Base-by-base conservation (phyloP, 257 asterid species). In the Solanum bukasovii region DNA sequence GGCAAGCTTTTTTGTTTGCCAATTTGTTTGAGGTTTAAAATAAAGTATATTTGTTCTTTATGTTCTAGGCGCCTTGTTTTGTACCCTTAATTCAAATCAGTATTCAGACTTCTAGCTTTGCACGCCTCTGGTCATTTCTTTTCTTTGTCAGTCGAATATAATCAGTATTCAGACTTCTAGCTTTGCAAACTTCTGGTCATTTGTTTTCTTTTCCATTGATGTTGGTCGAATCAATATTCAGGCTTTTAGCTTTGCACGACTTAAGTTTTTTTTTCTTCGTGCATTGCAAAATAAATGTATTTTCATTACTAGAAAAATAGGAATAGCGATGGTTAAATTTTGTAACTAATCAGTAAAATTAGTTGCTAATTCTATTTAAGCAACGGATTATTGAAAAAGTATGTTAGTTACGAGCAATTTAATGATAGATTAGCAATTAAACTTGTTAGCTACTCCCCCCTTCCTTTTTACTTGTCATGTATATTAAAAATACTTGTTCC, bases 1-100 rank as follows among this genome's bases (percentile, higher is more conserved):
- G 90, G 90, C 20, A 86, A 77, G 83, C 85, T 89, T 40, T 91
- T 89, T 68, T 87, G 84, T 42, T 38, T 89, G 27, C 91, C 91
- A 7, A 83, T 91, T 73, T 91, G 93, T 31, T 89, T 88, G 52
- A 82, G 87, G 52, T 83, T 91, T 87, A 91, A 91, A 88, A 68
- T 89, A 29, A 91, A 89, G 83, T 91, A 87, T 37, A 29, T 88
- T 46, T 91, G 93, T 70, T 86, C 89, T 74, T 38, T 75, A 18
- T 91, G 93, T 63, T 82, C 91, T 9, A 89, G 44, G 34, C 93
- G 87, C 13, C 71, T 89, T 49, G 86, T 91, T 37, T 86, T 89
- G 87, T 87, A 68, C 85, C 85, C 84, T 35, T 87, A 74, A 59
- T 8, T 59, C 5, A 20, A 56, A 56, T 42, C 13, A 11, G 14